phyloP scores from a whole-genome alignment of 2,329 filamentous ascomycete genomes.

The Colletotrichum phormii region DNA sequence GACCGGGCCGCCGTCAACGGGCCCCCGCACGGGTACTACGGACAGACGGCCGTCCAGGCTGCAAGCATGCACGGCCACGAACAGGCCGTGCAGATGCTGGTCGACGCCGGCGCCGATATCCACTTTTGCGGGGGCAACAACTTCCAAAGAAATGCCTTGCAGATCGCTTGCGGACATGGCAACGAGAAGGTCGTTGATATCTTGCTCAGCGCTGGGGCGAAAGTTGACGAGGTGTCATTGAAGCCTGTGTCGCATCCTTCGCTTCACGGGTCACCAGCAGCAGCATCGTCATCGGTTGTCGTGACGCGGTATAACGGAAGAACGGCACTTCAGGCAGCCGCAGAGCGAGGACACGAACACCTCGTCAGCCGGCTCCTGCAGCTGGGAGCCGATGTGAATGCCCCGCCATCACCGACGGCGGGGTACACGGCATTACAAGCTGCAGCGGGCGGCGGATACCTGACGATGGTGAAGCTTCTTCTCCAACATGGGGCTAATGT shows the following conservation, averaged over 20 bases:
- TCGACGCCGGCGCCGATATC: conserved; percentile 46
- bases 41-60: conserved; percentile 50
- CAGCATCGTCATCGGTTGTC: conserved; percentile 22
- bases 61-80: conserved; percentile 44
- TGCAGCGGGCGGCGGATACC: conserved; percentile 32
- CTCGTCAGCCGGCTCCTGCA: conserved; percentile 44
- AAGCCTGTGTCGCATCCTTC: neutral
- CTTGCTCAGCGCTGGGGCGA: conserved; percentile 44
- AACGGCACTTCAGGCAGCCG: conserved; percentile 53
- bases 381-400: conserved; percentile 46
- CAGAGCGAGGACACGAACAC: conserved; percentile 43
- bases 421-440: conserved; percentile 41
- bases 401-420: conserved; percentile 33
- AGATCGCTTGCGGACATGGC: conserved; percentile 47
- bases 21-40: conserved; percentile 46
- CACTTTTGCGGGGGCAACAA: conserved; percentile 47
- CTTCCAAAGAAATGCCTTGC: conserved; percentile 52
- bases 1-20: conserved; percentile 45
- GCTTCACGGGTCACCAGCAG: neutral
- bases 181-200: conserved; percentile 39
- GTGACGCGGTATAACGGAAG: conserved; percentile 47
- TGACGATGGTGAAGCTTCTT: conserved; percentile 31
- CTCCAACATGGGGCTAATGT: conserved; percentile 36
- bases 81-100: conserved; percentile 42
- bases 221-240: conserved; percentile 40